Evolutionary conservation across 495 filamentous ascomycete species (phyloP), one percentile per base, ranked within the genome.

Genomic region (Penicillium samsonianum): DNA sequence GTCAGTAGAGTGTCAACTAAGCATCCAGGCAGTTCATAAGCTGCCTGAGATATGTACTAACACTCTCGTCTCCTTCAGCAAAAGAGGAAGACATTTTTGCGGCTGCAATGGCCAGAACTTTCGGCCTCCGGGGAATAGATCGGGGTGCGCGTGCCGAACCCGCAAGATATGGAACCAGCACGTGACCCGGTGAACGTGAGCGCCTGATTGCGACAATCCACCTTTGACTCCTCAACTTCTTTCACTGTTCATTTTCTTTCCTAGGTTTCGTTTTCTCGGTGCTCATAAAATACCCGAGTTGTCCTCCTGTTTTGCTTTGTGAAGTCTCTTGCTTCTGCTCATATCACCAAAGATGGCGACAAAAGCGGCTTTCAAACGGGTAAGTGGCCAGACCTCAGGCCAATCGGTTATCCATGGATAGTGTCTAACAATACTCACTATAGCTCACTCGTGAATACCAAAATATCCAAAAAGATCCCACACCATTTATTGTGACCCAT

Each of bases 391-490:
- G 42, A 46, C 42, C 46, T 35, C 8, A 17, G 53, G 30, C 38
- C 22, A 35, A 49, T 31, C 41, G 12, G 14, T 3, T 40, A 53
- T 31, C 11, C 12, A 38, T 46, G 28, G 23, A 25, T 38, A 2
- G 6, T 26, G 26, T 51, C 67, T 71, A 59, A 71, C 54, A 30
- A 14, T 56, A 38, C 40, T 16, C 16, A 38, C 1, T 60, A 55
- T 58, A 94, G 90, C 87, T 98, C 68, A 90, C 90, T 61, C 89
- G 92, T 62, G 94, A 98, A 79, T 98, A 96, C 76, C 87, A 92
- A 78, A 82, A 84, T 67, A 96, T 98, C 67, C 83, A 90, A 65
- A 87, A 92, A 72, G 94, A 90, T 66, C 94, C 94, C 6, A 91
- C 93, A 16, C 92, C 92, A 40, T 98, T 89, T 74, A 98, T 98